Evolutionary conservation across 768 basidiomycete species (phyloP).

Genomic region (Lactarius sanguifluus): DNA sequence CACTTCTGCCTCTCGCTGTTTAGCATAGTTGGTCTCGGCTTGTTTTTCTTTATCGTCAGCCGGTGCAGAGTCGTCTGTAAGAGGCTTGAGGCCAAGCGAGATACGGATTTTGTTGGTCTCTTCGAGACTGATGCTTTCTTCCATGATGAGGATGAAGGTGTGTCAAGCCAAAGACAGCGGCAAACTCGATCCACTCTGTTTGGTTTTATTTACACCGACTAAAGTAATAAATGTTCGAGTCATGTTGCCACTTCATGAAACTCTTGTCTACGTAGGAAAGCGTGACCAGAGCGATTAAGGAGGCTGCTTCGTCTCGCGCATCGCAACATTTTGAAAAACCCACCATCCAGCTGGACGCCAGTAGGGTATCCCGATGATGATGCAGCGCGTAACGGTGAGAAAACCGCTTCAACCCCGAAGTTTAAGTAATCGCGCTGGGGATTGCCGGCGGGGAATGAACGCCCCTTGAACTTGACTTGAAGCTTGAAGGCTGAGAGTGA

Average conservation of each 20-base stretch:
- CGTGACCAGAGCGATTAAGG: slow-evolving; percentile 85
- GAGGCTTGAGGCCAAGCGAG: slow-evolving; percentile 88
- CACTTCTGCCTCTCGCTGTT: slow-evolving; percentile 63
- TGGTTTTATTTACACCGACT: slow-evolving; percentile 11
- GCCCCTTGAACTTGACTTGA: too few relatives aligned
- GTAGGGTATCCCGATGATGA: slow-evolving; percentile 48
- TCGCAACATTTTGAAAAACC: slow-evolving; percentile 37
- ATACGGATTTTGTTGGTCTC: slow-evolving; percentile 97
- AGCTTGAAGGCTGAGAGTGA: too few relatives aligned
- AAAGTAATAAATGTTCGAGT: not conserved
- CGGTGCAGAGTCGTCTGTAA: slow-evolving; percentile 76
- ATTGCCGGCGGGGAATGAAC: slow-evolving; percentile 35
- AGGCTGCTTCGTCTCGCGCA: slow-evolving; percentile 60
- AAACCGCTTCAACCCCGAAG: slow-evolving; percentile 23
- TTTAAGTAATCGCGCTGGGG: slow-evolving; percentile 23
- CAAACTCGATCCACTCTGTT: not conserved
- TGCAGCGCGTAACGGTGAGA: slow-evolving; percentile 46
- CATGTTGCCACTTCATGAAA: slow-evolving; percentile 83
- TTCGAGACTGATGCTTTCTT: slow-evolving; percentile 87
- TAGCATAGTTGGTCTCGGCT: slow-evolving; percentile 86
- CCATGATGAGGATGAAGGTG: slow-evolving; percentile 50
- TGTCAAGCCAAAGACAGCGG: not conserved
- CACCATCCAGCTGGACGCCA: slow-evolving; percentile 61
- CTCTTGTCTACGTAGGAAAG: slow-evolving; percentile 67
- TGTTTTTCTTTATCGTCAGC: slow-evolving; percentile 74